Base-by-base conservation (phyloP, 192 early-diverging fungal species). In the Kickxella alabastrina region DNA sequence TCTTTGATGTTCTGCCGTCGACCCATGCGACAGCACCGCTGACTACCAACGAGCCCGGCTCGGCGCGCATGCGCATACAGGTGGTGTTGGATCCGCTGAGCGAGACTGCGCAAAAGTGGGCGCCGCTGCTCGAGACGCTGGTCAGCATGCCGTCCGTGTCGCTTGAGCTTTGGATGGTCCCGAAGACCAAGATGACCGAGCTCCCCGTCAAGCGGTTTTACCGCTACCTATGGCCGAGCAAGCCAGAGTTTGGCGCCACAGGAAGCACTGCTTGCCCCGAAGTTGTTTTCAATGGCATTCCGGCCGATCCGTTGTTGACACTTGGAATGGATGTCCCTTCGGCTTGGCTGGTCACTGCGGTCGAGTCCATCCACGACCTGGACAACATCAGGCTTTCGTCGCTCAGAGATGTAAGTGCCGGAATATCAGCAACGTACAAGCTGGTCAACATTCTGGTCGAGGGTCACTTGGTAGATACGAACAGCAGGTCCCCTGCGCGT, bases 151-250 rank as follows among this genome's bases (percentile, higher is more conserved):
- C 85, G 1, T 74, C 80, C 17, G 83, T 86, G 7, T 74, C 77
- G 44, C 65, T 95, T 5, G 66, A 85, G 34, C 58, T 97, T 14
- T 75, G 83, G 43, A 62, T 95, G 36, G 84, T 83, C 29, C 91
- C 92, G 7, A 17, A 52, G 6, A 32, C 57, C 0, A 49, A 57
- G 12, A 15, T 85, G 14, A 78, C 75, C 2, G 85, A 89, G 44
- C 55, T 92, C 6, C 92, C 93, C 0, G 59, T 95, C 19, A 90
- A 85, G 41, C 75, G 91, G 10, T 96, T 95, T 70, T 98, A 96
- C 59, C 83, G 92, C 35, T 96, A 91, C 66, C 84, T 92, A 15
- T 79, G 86, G 48, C 76, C 82, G 10, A 60, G 68, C 3, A 67
- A 79, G 31, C 81, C 83, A 3, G 57, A 59, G 23, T 95, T 94